Evolutionary conservation across 441 rosid species (phyloP), one percentile per base, ranked within the genome.

Genomic region (Adansonia rubrostipa): DNA sequence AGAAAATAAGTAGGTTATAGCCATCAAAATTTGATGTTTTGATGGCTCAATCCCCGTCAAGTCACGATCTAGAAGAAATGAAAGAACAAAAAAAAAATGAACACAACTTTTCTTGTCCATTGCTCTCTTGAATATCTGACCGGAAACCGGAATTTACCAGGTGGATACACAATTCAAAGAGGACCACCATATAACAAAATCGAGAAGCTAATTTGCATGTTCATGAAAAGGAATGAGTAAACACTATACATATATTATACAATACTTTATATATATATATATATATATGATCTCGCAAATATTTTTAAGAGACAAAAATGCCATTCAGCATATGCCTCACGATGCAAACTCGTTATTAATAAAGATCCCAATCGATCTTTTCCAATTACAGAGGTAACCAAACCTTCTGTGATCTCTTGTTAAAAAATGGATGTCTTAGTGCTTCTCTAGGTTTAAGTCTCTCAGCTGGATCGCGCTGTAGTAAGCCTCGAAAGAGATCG

Each of bases 371-470:
- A 62, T 62, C 17, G 40, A 36, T 36, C 40, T 36, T 36, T 36
- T 42, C 67, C 56, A 63, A 71, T 82, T 79, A 83, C 76, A 83
- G 22, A 85, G 84, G 62, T 80, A 85, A 36, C 83, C 85, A 9
- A 70, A 84, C 80, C 88, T 87, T 65, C 87, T 80, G 60, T 73
- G 50, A 61, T 82, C 91, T 84, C 97, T 86, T 7, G 89, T 87
- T 87, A 95, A 93, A 89, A 92, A 93, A 36, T 63, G 97, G 94
- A 85, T 93, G 97, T 81, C 89, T 84, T 61, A 95, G 81, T 65
- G 98, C 97, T 83, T 95, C 95, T 72, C 92, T 84, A 65, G 97
- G 93, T 57, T 87, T 89, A 22, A 93, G 80, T 76, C 97, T 85
- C 74, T 81, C 87, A 3, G 89, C 78, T 51, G 98, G 98, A 54